Evolutionary conservation across 768 basidiomycete species (phyloP).

Genomic region (Lentinula aciculospora): DNA sequence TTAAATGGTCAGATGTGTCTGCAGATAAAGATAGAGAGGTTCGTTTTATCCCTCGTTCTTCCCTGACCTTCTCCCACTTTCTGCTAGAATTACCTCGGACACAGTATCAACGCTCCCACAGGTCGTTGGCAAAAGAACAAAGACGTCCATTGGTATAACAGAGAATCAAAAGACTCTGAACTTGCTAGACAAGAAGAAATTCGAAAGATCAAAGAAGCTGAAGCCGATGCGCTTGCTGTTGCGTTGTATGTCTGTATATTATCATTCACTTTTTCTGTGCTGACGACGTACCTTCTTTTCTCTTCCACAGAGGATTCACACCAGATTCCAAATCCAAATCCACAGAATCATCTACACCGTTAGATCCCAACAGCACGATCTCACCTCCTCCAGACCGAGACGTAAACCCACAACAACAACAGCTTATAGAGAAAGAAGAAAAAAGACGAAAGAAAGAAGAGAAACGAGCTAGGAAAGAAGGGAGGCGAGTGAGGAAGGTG

Average conservation of each 20-base stretch:
- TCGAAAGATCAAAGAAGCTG: conserved; percentile 74
- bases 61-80: background rate
- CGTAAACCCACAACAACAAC: conserved; percentile 20
- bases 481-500: conserved; percentile 30
- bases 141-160: conserved; percentile 92
- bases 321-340: conserved; percentile 22
- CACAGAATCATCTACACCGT: background rate
- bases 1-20: conserved; percentile 88
- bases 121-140: conserved; percentile 98
- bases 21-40: conserved; percentile 94
- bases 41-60: conserved; percentile 8
- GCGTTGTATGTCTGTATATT: conserved; percentile 54
- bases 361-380: background rate
- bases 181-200: conserved; percentile 68
- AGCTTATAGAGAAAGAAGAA: conserved; percentile 40
- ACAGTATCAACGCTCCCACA: conserved; percentile 91
- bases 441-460: conserved; percentile 50
- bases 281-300: background rate
- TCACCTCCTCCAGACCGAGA: conserved; percentile 12
- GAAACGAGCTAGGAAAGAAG: conserved; percentile 52
- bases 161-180: conserved; percentile 44
- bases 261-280: background rate
- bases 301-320: conserved; percentile 59
- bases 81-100: conserved; percentile 85
- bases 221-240: conserved; percentile 80